These are phyloP conservation scores for Sarcodon sp. DNA, from an alignment of 768 basidiomycete genomes.

Conservation along the genomic window DNA sequence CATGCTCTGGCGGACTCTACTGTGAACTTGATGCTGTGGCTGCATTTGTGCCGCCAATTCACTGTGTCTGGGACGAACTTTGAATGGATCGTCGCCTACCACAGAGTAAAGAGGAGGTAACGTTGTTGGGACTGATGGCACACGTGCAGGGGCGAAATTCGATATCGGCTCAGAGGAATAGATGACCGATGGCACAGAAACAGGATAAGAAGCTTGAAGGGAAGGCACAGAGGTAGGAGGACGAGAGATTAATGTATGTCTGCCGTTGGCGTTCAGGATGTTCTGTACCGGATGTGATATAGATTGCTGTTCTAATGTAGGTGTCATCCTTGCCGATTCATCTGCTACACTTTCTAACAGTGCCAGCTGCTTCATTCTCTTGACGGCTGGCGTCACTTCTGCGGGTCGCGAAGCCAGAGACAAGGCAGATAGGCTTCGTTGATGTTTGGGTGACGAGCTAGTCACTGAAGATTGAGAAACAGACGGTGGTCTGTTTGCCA, in stretches of 20 bases:
- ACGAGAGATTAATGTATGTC: not conserved
- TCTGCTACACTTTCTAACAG: conserved; percentile 60
- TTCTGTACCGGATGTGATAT: not conserved
- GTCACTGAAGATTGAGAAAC: conserved; percentile 7
- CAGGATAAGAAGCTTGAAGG: conserved; percentile 8
- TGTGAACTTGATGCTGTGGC: no score
- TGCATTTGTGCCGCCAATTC: not conserved
- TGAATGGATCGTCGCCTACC: conserved; percentile 14
- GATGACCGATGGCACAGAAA: conserved; percentile 14
- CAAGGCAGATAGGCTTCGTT: conserved; percentile 39
- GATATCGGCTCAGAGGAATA: conserved; percentile 20
- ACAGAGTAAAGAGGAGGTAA: conserved; percentile 5
- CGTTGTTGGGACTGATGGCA: conserved; percentile 1
- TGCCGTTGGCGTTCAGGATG: no score
- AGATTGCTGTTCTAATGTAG: conserved; percentile 11
- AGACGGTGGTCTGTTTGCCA: conserved; percentile 1
- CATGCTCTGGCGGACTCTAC: no score
- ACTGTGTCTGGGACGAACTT: conserved; percentile 18
- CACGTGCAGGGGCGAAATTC: conserved; percentile 1
- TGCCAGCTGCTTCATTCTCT: conserved; percentile 56
- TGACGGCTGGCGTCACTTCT: conserved; percentile 44
- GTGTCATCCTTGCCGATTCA: conserved; percentile 56
- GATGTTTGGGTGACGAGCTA: conserved; percentile 19
- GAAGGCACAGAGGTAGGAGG: conserved; percentile 15
- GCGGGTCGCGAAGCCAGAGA: conserved; percentile 48